Evolutionary conservation across 352 stramenopile species (phyloP), one percentile per base, ranked within the genome.

Genomic region (Phytophthora aleatoria): DNA sequence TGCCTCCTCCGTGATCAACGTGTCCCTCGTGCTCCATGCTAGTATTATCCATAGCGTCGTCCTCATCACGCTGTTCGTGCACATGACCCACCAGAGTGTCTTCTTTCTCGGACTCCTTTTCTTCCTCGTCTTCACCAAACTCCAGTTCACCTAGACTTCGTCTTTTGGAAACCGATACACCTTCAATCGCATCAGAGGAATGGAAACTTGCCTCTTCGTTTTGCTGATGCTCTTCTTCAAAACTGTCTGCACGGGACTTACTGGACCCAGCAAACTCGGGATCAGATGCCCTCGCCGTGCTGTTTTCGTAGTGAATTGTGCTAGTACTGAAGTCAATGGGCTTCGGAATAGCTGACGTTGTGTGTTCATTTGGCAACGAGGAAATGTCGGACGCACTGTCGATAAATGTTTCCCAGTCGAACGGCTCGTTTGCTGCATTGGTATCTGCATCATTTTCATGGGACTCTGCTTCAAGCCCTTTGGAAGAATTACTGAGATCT

Each of bases 331-430:
- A 55, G 45, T 73, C 26, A 13, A 70, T 55, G 3, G 44, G 38
- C 28, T 28, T 71, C 16, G 35, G 31, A 31, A 41, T 43, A 43
- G 69, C 36, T 42, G 49, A 61, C 28, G 33, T 54, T 30, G 61
- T 54, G 26, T 56, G 45, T 45, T 78, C 69, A 43, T 68, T 57
- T 45, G 70, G 51, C 2, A 69, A 36, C 3, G 50, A 52, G 11
- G 73, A 81, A 41, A 71, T 63, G 10, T 83, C 75, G 1, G 75
- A 83, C n/a, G 69, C 56, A 30, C 70, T 88, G 35, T 82, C 73
- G n/a, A 89, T 77, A 69, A 89, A 89, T 15, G 74, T 77, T 38
- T 89, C 77, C 80, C 80, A 89, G 63, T 89, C 79, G 24, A 89
- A 84, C 42, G 47, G 69, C 36, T 70, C 60, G 8, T 60, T 48